These are phyloP conservation scores for Globisporangium ultimum DNA, from an alignment of 352 stramenopile species.

Conservation along the genomic window DNA sequence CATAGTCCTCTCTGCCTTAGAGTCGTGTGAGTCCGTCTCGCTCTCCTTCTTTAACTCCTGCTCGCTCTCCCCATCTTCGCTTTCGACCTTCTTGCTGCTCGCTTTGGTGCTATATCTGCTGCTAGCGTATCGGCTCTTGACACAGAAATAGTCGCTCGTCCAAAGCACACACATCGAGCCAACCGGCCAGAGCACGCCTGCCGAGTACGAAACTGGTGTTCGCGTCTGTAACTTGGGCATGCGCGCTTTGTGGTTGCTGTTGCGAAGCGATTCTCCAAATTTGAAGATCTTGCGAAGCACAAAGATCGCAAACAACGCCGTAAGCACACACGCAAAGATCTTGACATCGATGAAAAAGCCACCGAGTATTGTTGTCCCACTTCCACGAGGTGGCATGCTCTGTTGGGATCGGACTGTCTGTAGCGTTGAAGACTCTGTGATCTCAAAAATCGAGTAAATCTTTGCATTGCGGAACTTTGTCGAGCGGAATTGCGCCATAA, in stretches of 20 bases:
- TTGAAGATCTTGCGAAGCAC: not conserved
- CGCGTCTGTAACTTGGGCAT: slow-evolving; percentile 3
- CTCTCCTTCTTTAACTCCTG: not conserved
- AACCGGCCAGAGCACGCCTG: slow-evolving; percentile 22
- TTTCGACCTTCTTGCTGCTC: not conserved
- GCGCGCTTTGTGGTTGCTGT: not conserved
- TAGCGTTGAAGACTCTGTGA: slow-evolving; percentile 3
- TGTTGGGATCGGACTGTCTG: slow-evolving; percentile 17
- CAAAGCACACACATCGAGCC: slow-evolving; percentile 29
- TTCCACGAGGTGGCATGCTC: slow-evolving; percentile 13
- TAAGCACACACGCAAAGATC: slow-evolving; percentile 22
- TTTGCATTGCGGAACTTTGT: slow-evolving; percentile 5
- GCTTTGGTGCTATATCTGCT: not conserved
- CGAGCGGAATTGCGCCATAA: slow-evolving; percentile 25
- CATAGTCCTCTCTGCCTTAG: too few relatives aligned
- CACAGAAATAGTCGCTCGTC: slow-evolving; percentile 33
- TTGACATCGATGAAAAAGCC: slow-evolving; percentile 33
- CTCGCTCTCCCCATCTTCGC: not conserved
- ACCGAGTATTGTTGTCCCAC: slow-evolving; percentile 20
- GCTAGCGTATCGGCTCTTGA: not conserved
- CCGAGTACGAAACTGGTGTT: slow-evolving; percentile 30
- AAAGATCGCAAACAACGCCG: slow-evolving; percentile 2
- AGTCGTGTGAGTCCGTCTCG: not conserved
- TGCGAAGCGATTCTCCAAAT: not conserved
- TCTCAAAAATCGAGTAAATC: slow-evolving; percentile 8